Conservation (phyloP, 2,329 filamentous ascomycete species). For the Botrytis squamosa region DNA sequence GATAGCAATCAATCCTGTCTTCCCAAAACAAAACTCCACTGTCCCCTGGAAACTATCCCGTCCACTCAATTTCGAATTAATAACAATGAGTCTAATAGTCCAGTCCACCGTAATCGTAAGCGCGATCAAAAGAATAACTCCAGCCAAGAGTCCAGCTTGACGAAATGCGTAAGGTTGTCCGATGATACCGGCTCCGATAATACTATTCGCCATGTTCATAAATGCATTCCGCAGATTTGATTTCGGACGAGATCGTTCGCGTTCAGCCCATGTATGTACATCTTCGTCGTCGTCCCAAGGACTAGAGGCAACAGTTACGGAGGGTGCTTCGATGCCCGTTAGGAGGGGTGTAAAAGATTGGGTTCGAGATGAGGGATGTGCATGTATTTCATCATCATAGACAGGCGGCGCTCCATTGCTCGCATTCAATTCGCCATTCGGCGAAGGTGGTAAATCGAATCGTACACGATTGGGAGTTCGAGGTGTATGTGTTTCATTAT, state of each 20-base stretch:
- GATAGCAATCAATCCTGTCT: conserved; percentile 83
- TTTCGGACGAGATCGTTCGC: conserved; percentile 67
- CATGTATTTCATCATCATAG: conserved; percentile 35
- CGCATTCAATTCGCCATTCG: background rate
- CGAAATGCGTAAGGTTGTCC: conserved; percentile 94
- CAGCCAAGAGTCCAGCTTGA: conserved; percentile 83
- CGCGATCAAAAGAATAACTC: conserved; percentile 71
- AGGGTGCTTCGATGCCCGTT: conserved; percentile 80
- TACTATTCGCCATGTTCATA: conserved; percentile 99
- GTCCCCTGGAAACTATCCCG: conserved; percentile 94
- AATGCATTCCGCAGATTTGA: conserved; percentile 85
- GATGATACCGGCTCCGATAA: conserved; percentile 77
- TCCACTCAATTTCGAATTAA: conserved; percentile 95
- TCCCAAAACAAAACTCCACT: conserved; percentile 92
- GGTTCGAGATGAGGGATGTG: conserved; percentile 35
- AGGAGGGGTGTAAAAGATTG: conserved; percentile 60
- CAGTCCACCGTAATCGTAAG: conserved; percentile 89
- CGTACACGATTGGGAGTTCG: conserved; percentile 40
- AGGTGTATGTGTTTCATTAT: conserved; percentile 32
- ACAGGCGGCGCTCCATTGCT: conserved; percentile 46
- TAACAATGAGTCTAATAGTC: conserved; percentile 95
- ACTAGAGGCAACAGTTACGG: conserved; percentile 60
- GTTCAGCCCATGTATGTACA: conserved; percentile 50
- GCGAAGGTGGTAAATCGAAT: conserved; percentile 37
- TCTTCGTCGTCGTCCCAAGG: conserved; percentile 43